Evolutionary conservation across 1,284 basidiomycete genomes (phyloP).

Genomic region (Trichosporon inkin): DNA sequence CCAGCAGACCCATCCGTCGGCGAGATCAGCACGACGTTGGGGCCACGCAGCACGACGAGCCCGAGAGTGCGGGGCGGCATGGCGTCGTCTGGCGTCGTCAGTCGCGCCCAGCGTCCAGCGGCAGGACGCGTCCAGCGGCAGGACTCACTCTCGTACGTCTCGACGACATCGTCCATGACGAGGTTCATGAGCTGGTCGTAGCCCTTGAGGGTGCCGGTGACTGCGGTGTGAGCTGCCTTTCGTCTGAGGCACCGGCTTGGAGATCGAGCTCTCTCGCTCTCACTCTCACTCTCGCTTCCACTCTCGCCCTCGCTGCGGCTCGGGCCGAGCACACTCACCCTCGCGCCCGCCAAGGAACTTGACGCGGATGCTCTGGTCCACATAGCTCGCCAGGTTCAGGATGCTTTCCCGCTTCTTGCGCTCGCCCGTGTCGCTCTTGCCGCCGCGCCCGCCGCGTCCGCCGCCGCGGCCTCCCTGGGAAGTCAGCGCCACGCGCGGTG

Average conservation of each 20-base stretch:
- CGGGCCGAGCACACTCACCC: slow-evolving; percentile 57
- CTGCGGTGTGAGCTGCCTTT: slow-evolving; percentile 59
- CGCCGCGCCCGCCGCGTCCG: slow-evolving; percentile 37
- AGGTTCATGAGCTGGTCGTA: slow-evolving; percentile 96
- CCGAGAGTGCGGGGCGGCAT: slow-evolving; percentile 65
- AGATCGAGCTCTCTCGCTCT: background rate
- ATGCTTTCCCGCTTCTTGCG: slow-evolving; percentile 93
- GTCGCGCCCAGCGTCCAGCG: too few species aligned
- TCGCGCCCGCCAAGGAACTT: slow-evolving; percentile 96
- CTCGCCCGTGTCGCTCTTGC: slow-evolving; percentile 51
- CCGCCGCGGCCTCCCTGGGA: slow-evolving; percentile 29
- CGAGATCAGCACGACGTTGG: slow-evolving; percentile 84
- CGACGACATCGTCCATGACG: slow-evolving; percentile 55
- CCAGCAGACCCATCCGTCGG: slow-evolving; percentile 84
- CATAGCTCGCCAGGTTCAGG: slow-evolving; percentile 89
- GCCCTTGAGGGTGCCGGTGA: slow-evolving; percentile 87
- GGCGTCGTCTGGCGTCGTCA: slow-evolving; percentile 59
- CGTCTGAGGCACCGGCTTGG: too few species aligned
- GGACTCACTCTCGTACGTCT: slow-evolving; percentile 50
- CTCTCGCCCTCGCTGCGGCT: background rate
- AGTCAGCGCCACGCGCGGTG: background rate
- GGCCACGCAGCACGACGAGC: slow-evolving; percentile 81
- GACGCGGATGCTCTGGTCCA: slow-evolving; percentile 85
- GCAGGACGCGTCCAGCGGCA: too few species aligned
- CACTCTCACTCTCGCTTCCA: background rate